Evolutionary conservation across 163 green algal species (phyloP).

Genomic region (Scenedesmus sp.): DNA sequence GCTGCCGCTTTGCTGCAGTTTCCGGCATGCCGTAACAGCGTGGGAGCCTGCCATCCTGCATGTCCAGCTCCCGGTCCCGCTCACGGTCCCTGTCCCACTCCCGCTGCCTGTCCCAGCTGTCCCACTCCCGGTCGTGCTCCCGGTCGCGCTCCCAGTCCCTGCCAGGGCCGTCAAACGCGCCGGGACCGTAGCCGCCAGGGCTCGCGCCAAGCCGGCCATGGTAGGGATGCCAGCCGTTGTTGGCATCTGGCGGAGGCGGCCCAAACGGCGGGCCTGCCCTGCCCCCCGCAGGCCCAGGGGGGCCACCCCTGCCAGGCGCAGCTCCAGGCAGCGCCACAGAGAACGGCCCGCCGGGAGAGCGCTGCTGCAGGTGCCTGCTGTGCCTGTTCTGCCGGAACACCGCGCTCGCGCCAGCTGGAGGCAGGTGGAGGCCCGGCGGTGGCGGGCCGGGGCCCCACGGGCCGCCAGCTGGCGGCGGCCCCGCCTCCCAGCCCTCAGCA

Average conservation of each 20-base stretch:
- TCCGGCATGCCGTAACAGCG: neutral
- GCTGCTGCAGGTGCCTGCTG: slow-evolving; percentile 34
- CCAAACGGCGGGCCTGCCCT: slow-evolving; percentile 10
- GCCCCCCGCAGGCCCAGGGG: neutral
- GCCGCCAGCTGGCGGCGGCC: neutral
- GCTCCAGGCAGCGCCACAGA: neutral
- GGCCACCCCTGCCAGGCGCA: neutral
- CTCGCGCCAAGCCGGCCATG: slow-evolving; percentile 8
- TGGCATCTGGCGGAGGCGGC: slow-evolving; percentile 8
- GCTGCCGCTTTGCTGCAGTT: neutral
- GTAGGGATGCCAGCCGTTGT: slow-evolving; percentile 19
- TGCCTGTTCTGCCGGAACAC: slow-evolving; percentile 37
- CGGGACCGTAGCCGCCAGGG: neutral
- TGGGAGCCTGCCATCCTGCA: neutral
- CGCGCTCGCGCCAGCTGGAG: slow-evolving; percentile 2
- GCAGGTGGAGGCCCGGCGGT: slow-evolving; percentile 1
- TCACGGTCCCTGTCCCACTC: slow-evolving; percentile 23
- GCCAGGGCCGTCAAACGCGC: neutral
- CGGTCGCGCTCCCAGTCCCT: slow-evolving; percentile 30
- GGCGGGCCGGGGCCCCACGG: slow-evolving; percentile 15
- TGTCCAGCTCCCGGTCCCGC: neutral
- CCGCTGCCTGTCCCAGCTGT: neutral
- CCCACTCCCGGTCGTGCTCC: slow-evolving; percentile 13
- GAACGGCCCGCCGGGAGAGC: slow-evolving; percentile 10
- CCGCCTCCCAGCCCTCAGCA: slow-evolving; percentile 25